Evolutionary conservation across 2,329 filamentous ascomycete species (phyloP), one percentile per base, ranked within the genome.

Genomic region (Pestalotiopsis sp.): DNA sequence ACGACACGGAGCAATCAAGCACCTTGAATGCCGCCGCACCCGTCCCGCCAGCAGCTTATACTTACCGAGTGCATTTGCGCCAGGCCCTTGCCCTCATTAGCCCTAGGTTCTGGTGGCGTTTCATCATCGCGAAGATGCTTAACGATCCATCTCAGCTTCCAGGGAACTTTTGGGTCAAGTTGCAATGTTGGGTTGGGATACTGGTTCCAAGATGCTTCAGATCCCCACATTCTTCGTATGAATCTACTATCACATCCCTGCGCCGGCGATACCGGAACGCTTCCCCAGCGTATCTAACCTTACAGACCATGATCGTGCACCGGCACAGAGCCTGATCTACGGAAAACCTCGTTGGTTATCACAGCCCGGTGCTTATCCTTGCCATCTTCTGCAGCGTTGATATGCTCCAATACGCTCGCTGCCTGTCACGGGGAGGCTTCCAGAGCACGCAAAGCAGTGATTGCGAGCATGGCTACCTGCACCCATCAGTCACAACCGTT

Each of bases 251-350:
- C 41, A 52, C n/a, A 66, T 45, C 64, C 64, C 39, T 41, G 64
- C 39, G 36, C 52, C 56, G 64, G 64, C 64, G 31, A 45, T 66
- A 66, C 64, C 64, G 64, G 64, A 66, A 23, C n/a, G 23, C 20
- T 41, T 60, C 56, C 56, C 64, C 56, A 66, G 36, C 12, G n/a
- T 41, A 66, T 66, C 56, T 45, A 60, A 60, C 31, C 56, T 27
- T 27, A 66, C 31, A 66, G n/a, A 45, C 17, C 13, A 45, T 52
- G 56, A 59, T n/a, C 20, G 17, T 60, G 64, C 64, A 66, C 57
- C 63, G 64, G 25, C 31, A 52, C 20, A 38, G 41, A 38, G 6
- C 64, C 25, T 20, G 41, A 57, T 36, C 14, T 56, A 56, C 31
- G 31, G 31, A 36, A 36, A 36, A 36, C 31, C 36, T 41, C 64